Conservation (phyloP, 208 protist genomes). For the Acanthamoeba culbertsoni region DNA sequence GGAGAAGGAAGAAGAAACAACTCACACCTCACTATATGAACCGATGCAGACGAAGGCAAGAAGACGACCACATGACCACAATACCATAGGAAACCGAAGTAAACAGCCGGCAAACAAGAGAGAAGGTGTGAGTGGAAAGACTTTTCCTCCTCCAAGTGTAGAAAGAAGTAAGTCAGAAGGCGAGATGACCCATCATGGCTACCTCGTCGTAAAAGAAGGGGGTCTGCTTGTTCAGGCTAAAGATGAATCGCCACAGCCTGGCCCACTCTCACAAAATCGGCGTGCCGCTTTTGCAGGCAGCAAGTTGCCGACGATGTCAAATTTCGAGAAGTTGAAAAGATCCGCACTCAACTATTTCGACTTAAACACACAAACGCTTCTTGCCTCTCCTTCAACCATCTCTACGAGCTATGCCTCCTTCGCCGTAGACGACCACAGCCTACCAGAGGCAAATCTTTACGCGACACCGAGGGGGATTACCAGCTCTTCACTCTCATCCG, state of each 20-base stretch:
- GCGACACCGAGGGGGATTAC: background rate
- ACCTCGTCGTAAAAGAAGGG: background rate
- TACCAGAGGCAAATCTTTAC: background rate
- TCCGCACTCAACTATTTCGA: background rate
- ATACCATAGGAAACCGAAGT: background rate
- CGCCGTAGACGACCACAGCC: background rate
- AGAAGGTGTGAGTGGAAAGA: background rate
- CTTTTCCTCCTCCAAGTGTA: background rate
- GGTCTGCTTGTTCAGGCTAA: background rate
- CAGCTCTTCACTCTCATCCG: background rate
- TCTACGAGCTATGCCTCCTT: background rate
- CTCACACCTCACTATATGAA: background rate
- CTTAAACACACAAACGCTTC: background rate
- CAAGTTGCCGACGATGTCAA: background rate
- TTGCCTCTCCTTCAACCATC: background rate
- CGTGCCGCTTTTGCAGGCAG: no score
- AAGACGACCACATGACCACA: no score
- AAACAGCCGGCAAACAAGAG: background rate
- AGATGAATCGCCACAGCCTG: background rate
- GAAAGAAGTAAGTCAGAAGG: background rate
- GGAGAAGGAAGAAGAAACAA: background rate
- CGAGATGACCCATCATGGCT: background rate
- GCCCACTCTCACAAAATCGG: background rate
- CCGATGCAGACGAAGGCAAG: background rate
- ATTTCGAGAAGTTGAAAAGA: background rate